Percentiles rank a stretch among this genome's conserved stretches.
Conservation (phyloP, 768 basidiomycete species). For the Trametopsis cervina region DNA sequence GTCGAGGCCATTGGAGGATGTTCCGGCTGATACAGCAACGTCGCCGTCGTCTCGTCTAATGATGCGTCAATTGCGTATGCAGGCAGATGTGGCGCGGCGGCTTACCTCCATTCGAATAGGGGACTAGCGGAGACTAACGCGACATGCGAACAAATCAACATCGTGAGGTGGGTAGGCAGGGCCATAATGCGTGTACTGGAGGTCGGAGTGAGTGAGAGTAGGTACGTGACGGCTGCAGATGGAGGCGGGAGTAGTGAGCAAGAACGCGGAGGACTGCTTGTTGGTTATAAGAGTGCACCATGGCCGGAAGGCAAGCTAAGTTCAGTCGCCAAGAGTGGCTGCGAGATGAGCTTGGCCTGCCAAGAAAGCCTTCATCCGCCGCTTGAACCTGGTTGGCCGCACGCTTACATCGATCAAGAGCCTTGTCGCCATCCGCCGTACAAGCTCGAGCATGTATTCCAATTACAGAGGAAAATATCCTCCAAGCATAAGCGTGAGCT, state of each 20-base stretch:
- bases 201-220: too few species aligned
- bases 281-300: too few species aligned
- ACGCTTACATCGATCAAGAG: background rate
- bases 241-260: too few species aligned
- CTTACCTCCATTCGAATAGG: background rate
- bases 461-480: too few species aligned
- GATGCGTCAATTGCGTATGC: background rate
- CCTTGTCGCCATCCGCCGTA: too few species aligned
- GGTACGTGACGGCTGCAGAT: too few species aligned
- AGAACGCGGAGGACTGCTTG: too few species aligned
- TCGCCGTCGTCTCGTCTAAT: background rate
- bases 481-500: too few species aligned
- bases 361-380: background rate
- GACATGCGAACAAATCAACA: background rate
- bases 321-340: background rate
- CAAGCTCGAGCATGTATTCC: too few species aligned
- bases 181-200: too few species aligned
- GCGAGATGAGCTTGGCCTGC: constrained; percentile 1
- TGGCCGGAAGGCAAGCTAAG: background rate
- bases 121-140: background rate
- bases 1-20: constrained; percentile 1
- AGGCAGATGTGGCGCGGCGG: background rate
- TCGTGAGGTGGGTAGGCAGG: too few species aligned
- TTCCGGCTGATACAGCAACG: background rate
- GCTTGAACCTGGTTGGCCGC: background rate